phyloP scores from a whole-genome alignment of 116 monocot species.

The Zostera marina region DNA sequence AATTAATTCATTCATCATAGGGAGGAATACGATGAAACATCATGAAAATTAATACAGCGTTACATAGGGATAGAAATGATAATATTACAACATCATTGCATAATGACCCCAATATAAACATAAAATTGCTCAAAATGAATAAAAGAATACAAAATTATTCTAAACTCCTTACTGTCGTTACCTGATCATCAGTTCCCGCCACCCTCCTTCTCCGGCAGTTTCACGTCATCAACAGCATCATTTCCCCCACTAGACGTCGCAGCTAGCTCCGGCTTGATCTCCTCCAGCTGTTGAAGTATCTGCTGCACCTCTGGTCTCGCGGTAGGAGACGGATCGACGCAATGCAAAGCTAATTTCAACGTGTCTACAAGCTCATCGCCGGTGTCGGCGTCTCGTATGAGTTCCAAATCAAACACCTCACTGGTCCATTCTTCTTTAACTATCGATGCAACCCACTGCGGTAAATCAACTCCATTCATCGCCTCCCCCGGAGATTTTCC shows the following conservation, averaged over 20 bases:
- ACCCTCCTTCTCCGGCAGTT: not conserved
- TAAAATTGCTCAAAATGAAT: not conserved
- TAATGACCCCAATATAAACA: not conserved
- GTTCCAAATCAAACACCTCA: slow-evolving; percentile 84
- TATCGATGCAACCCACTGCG: slow-evolving; percentile 86
- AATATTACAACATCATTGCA: too few relatives aligned
- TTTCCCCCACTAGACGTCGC: not conserved
- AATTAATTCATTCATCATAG: too few relatives aligned
- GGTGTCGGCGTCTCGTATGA: slow-evolving; percentile 38
- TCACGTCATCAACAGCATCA: not conserved
- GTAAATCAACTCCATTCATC: slow-evolving; percentile 55
- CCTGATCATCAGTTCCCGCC: not conserved
- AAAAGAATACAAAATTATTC: not conserved
- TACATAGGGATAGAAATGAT: too few relatives aligned
- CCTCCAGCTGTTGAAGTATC: slow-evolving; percentile 62
- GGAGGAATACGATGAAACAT: too few relatives aligned
- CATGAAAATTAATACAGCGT: too few relatives aligned
- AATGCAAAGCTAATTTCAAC: slow-evolving; percentile 76
- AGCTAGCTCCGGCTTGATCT: slow-evolving; percentile 52
- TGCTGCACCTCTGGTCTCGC: slow-evolving; percentile 54
- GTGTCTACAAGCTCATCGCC: slow-evolving; percentile 68
- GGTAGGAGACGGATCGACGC: slow-evolving; percentile 58
- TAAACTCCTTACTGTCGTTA: not conserved
- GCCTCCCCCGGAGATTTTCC: slow-evolving; percentile 69
- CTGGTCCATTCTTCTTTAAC: slow-evolving; percentile 95